These are phyloP conservation scores for Aphanomyces invadans DNA, from an alignment of 352 stramenopile genomes.

Conservation along the genomic window DNA sequence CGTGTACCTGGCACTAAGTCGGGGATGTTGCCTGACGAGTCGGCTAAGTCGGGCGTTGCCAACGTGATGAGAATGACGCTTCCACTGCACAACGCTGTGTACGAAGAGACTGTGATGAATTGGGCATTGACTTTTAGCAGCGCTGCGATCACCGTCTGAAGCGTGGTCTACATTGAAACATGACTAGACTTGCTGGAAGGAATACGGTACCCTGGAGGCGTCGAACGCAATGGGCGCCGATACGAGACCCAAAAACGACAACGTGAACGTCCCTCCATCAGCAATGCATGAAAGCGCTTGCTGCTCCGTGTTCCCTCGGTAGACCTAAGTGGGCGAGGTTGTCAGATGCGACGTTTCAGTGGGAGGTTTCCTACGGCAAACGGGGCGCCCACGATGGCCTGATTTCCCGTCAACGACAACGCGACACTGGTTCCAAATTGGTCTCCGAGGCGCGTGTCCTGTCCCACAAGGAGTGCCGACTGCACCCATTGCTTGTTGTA, in stretches of 20 bases:
- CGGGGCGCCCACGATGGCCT: slow-evolving; percentile 55
- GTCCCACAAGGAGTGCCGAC: slow-evolving; percentile 43
- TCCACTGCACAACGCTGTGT: slow-evolving; percentile 41
- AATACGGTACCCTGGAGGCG: too few species aligned
- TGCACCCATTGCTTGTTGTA: slow-evolving; percentile 70
- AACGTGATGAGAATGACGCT: slow-evolving; percentile 48
- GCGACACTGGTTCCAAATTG: slow-evolving; percentile 69
- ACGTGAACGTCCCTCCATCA: slow-evolving; percentile 53
- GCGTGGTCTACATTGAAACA: slow-evolving; percentile 31
- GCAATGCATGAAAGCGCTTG: slow-evolving; percentile 70
- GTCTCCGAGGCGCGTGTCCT: slow-evolving; percentile 56
- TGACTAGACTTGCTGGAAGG: too few species aligned
- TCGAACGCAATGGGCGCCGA: slow-evolving; percentile 58
- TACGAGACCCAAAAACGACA: slow-evolving; percentile 48
- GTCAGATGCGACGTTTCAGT: not conserved
- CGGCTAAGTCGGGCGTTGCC: slow-evolving; percentile 46
- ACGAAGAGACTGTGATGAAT: slow-evolving; percentile 50
- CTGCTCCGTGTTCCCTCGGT: slow-evolving; percentile 41
- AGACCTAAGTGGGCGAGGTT: not conserved
- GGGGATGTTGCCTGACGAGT: slow-evolving; percentile 46
- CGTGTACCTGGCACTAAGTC: slow-evolving; percentile 31
- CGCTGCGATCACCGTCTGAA: slow-evolving; percentile 44
- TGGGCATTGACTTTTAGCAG: slow-evolving; percentile 49
- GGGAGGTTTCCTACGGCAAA: slow-evolving; percentile 18
- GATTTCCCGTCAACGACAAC: slow-evolving; percentile 33